Base-by-base conservation (phyloP, 1,284 basidiomycete genomes). In the Ceratobasidium sp. region DNA sequence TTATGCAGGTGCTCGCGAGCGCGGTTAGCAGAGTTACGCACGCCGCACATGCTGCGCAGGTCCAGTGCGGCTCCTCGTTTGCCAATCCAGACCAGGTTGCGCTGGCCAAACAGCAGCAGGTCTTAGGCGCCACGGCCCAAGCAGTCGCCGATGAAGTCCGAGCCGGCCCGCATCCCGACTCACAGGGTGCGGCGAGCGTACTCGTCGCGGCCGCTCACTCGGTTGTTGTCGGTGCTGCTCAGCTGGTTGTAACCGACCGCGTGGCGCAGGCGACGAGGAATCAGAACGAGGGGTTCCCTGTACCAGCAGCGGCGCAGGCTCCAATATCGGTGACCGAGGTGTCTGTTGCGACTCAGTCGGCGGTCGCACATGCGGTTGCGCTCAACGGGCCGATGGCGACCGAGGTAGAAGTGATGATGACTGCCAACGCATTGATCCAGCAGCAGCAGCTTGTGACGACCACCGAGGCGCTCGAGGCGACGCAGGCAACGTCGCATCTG, bases 181-280 rank as follows among this genome's bases (percentile, higher is more conserved):
- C 70, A 9, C 70, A 73, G 22, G 70, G 70, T 11, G 78, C 67
- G 29, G 70, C 76, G 22, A 79, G 76, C 51, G 85, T 86, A 9
- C 84, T 89, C 77, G 92, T 91, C 7, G 89, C 89, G 9, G 92
- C 92, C 5, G 92, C 92, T 13, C 91, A 93, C 80, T 89, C 92
- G 76, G 90, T 94, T 66, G 92, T 94, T 56, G 86, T 93, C 61
- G 90, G 92, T 81, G 93, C 92, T 44, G 92, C 92, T 7, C 90
- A 91, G 77, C 88, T 89, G 76, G 88, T 89, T n/a, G 88, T 86
- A 19, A 87, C 88, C 8, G 88, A 90, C 77, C 87, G 86, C 43
- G 85, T 87, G 11, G 86, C 85, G 15, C 84, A 4, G 85, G 86
- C 22, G 84, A 83, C 9, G 80, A 79, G 52, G 76, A 85, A 83